Evolutionary conservation across 148 eudicot genomes (phyloP).

Genomic region (Chenopodium album): DNA sequence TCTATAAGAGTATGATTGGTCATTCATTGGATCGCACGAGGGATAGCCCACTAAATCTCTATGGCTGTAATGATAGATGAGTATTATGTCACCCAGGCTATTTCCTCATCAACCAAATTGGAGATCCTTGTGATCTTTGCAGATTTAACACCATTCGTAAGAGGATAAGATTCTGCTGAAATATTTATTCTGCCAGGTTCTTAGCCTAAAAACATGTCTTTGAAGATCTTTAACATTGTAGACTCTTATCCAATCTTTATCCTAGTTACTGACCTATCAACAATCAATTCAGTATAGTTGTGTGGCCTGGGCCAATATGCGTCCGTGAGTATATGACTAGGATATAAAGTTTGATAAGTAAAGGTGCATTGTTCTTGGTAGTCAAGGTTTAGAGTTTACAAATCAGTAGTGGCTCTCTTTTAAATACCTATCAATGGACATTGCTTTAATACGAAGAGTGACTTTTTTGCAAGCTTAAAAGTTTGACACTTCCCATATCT

Average conservation of each 20-base stretch:
- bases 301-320: background rate
- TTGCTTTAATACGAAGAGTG: background rate
- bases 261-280: background rate
- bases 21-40: background rate
- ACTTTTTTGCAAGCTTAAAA: background rate
- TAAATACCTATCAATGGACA: background rate
- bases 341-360: background rate
- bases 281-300: background rate
- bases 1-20: background rate
- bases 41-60: background rate
- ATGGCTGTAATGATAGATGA: background rate
- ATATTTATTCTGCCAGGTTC: background rate
- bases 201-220: background rate
- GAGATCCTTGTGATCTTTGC: background rate
- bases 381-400: background rate
- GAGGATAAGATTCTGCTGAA: background rate
- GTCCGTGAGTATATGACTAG: background rate
- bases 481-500: background rate
- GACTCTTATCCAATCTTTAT: background rate
- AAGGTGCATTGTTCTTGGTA: background rate
- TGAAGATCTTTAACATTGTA: background rate
- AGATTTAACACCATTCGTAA: background rate
- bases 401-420: background rate
- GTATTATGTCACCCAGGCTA: background rate
- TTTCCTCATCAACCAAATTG: background rate